Evolutionary conservation across 306 rosid species (phyloP), one percentile per base, ranked within the genome.

Genomic region (Oemleria cerasiformis): DNA sequence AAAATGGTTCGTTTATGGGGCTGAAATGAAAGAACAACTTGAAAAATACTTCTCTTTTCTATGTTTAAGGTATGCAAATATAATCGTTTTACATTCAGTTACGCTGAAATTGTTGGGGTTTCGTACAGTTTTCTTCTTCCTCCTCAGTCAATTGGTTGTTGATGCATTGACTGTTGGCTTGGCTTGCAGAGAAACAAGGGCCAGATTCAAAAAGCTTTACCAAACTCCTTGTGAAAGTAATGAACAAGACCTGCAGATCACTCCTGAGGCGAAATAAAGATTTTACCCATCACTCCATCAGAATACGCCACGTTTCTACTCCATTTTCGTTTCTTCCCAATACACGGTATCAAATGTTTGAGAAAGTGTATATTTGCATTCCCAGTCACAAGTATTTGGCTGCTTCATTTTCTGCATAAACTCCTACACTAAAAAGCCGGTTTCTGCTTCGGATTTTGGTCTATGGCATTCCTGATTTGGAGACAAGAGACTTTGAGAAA

Each of bases 101-200:
- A 30, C 16, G 62, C 3, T 55, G 5, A 34, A 7, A 67, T 9
- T 19, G 30, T 40, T 39, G 34, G 40, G 41, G 30, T 34, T 1
- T 34, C 63, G 42, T 16, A 13, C 9, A 21, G 16, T 34, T 58
- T 20, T 55, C 25, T 23, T 23, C 2, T 0, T 25, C 17, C 9
- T 38, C 39, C 17, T 2, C 14, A 20, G n/a, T 13, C 19, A 58
- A 36, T 7, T 38, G 65, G 13, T 61, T 60, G 65, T 2, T 16
- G 65, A 60, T 58, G 63, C 63, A 38, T 59, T 40, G 3, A 41
- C 15, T 39, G 54, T 65, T 70, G 61, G 25, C 59, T 69, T 76
- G 72, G 50, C 60, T 55, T 84, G 75, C 88, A 84, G 91, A 82
- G 65, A 64, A 45, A 77, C 70, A 49, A 57, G 57, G 64, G n/a